Base-by-base conservation (phyloP, 2,329 filamentous ascomycete species). In the Hortaea werneckii region DNA sequence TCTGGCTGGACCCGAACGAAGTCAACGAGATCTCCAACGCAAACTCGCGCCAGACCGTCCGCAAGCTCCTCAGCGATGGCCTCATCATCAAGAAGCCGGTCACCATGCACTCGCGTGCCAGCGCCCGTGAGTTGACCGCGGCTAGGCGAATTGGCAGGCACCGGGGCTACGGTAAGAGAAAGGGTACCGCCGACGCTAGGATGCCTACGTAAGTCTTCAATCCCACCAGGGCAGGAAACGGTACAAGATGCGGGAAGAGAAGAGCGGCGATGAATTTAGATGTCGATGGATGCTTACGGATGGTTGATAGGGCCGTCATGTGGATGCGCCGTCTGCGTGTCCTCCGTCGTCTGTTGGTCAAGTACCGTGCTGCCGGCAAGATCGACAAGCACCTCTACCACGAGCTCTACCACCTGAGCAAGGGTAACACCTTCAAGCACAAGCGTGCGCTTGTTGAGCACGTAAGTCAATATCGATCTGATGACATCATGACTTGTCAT, bases 351-450 rank as follows among this genome's bases (percentile, higher is more conserved):
- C 86, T 98, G 54, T 80, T 98, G 63, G 92, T 95, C 80, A 96
- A 96, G 82, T 98, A 98, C 82, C 92, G 92, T 76, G 90, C 90
- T 74, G 86, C 85, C 68, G 94, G 94, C 75, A 98, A 98, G 86
- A 98, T 98, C 73, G 92, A 98, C 80, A 98, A 98, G 85, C 92
- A 98, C 82, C 88, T 98, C 55, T 98, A 98, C 83, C 92, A 98
- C 83, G 89, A 96, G 79, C 87, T 98, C 63, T 98, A 98, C 83
- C 92, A 95, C 76, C 79, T 94, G 72, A 92, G 86, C 84, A 98
- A 98, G 89, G 94, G 92, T 94, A 98, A 98, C 85, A 90, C 92
- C 73, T 98, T 98, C 86, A 98, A 98, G 89, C 92, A 98, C 87
- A 98, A 96, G 89, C 85, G 92, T 77, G 92, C 89, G 69, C 84